Percentiles rank a stretch among this genome's conserved stretches.
phyloP scores from a whole-genome alignment of 2,329 filamentous ascomycete species.

The Penicillium sp. region DNA sequence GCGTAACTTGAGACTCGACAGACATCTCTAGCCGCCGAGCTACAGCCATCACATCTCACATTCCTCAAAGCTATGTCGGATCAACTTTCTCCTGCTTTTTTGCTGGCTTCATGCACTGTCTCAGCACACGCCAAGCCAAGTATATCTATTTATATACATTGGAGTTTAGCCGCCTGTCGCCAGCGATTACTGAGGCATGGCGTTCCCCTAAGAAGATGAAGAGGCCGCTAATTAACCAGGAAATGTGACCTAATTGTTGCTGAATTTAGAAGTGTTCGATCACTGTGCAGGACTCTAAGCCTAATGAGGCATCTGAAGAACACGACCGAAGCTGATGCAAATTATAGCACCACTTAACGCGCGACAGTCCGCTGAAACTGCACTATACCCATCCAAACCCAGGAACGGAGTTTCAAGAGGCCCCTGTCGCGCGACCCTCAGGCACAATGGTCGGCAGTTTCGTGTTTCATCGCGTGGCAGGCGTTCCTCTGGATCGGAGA shows the following conservation, averaged over 20 bases:
- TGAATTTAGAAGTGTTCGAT: slow-evolving; percentile 28
- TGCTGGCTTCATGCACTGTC: slow-evolving; percentile 11
- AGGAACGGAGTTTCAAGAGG: slow-evolving; percentile 24
- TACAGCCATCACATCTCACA: slow-evolving; percentile 17
- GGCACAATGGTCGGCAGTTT: slow-evolving; percentile 25
- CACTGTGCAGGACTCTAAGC: slow-evolving; percentile 24
- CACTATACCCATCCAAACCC: slow-evolving; percentile 19
- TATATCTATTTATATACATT: slow-evolving; percentile 27
- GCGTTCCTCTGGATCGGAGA: slow-evolving; percentile 20
- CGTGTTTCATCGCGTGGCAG: slow-evolving; percentile 25
- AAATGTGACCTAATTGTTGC: slow-evolving; percentile 27
- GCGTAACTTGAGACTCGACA: slow-evolving; percentile 21
- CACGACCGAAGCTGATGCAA: slow-evolving; percentile 29
- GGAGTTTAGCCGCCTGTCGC: slow-evolving; percentile 18
- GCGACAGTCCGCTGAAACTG: slow-evolving; percentile 39
- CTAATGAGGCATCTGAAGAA: slow-evolving; percentile 27
- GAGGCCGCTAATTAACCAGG: slow-evolving; percentile 23
- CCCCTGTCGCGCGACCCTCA: slow-evolving; percentile 24
- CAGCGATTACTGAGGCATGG: slow-evolving; percentile 20
- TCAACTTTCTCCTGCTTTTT: background rate
- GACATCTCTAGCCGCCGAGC: slow-evolving; percentile 24
- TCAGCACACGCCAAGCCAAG: slow-evolving; percentile 20
- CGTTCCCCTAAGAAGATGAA: background rate
- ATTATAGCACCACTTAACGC: slow-evolving; percentile 44
- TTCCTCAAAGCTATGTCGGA: slow-evolving; percentile 1